Evolutionary conservation across 1,284 basidiomycete genomes (phyloP).

Genomic region (Trichosporon sp.): DNA sequence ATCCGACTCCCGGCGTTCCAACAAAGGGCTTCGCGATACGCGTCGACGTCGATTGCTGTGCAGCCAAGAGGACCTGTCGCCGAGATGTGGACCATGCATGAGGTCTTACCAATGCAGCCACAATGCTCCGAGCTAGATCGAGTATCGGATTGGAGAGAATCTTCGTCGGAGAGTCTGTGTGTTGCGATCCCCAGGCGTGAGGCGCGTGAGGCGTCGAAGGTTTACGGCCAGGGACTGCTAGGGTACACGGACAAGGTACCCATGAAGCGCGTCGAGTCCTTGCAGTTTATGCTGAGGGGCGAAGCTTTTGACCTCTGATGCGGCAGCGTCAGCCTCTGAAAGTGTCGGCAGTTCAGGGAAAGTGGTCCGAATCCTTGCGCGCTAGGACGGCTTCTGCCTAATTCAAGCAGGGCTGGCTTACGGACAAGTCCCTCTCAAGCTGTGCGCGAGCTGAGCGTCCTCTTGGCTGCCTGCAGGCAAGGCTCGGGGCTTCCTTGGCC

Average conservation of each 20-base stretch:
- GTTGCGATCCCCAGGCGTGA: neutral
- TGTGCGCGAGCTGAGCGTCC: neutral
- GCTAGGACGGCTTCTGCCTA: neutral
- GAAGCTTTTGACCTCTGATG: neutral
- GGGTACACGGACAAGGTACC: conserved; percentile 4
- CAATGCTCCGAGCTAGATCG: neutral
- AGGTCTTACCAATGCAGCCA: neutral
- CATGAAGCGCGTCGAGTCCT: conserved; percentile 7
- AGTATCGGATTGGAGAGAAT: neutral
- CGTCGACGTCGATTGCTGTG: conserved; percentile 3
- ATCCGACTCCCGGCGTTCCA: neutral
- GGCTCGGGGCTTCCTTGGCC: neutral
- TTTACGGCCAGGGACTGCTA: neutral
- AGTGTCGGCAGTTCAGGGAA: neutral
- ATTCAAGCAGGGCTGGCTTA: conserved; percentile 1
- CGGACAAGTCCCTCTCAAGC: neutral
- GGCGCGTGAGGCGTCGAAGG: conserved; percentile 5
- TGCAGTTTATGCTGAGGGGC: neutral
- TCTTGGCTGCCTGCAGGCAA: neutral
- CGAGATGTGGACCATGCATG: conserved; percentile 9
- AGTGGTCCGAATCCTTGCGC: neutral
- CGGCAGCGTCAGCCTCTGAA: neutral
- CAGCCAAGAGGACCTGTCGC: neutral
- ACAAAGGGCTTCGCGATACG: neutral
- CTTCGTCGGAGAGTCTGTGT: neutral